A percentile compares a stretch with the other conserved stretches of the same genome.
Conservation (phyloP, 1,284 basidiomycete genomes). For the Microbotryum violaceum region DNA sequence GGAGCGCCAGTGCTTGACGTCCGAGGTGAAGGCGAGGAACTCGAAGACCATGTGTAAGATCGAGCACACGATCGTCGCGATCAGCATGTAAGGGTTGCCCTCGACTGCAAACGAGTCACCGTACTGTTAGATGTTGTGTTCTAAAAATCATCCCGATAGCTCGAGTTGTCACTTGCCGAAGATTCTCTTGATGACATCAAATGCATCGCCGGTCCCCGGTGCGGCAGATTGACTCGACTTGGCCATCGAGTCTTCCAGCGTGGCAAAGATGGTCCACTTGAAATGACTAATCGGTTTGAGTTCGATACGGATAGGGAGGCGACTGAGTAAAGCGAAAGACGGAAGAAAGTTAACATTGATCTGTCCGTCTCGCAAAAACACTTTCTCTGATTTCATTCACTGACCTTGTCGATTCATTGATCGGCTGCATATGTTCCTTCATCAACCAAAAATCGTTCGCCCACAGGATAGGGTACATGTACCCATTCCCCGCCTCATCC, state of each 20-base stretch:
- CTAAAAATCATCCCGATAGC: constrained; percentile 37
- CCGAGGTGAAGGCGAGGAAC: constrained; percentile 87
- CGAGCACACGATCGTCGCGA: constrained; percentile 63
- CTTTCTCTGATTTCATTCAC: not conserved
- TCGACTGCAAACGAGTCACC: constrained; percentile 44
- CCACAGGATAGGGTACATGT: constrained; percentile 69
- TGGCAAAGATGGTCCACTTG: constrained; percentile 39
- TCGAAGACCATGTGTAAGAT: constrained; percentile 84
- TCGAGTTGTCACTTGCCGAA: constrained; percentile 39
- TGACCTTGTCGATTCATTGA: constrained; percentile 37
- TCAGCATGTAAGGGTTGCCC: constrained; percentile 85
- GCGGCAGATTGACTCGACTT: constrained; percentile 43
- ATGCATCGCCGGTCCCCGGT: constrained; percentile 27
- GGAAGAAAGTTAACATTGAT: too few relatives aligned
- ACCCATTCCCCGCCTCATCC: not conserved
- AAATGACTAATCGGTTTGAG: constrained; percentile 61
- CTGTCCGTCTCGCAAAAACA: too few relatives aligned
- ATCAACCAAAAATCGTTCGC: constrained; percentile 85
- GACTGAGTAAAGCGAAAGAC: not conserved
- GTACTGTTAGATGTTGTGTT: constrained; percentile 34
- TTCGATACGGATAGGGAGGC: constrained; percentile 60
- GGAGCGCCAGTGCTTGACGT: constrained; percentile 89
- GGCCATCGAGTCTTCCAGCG: constrained; percentile 53
- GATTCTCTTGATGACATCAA: constrained; percentile 92
- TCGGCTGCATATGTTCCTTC: constrained; percentile 38